Evolutionary conservation across 2,329 filamentous ascomycete species (phyloP), one percentile per base, ranked within the genome.

Genomic region (Aspergillus hiratsukae): DNA sequence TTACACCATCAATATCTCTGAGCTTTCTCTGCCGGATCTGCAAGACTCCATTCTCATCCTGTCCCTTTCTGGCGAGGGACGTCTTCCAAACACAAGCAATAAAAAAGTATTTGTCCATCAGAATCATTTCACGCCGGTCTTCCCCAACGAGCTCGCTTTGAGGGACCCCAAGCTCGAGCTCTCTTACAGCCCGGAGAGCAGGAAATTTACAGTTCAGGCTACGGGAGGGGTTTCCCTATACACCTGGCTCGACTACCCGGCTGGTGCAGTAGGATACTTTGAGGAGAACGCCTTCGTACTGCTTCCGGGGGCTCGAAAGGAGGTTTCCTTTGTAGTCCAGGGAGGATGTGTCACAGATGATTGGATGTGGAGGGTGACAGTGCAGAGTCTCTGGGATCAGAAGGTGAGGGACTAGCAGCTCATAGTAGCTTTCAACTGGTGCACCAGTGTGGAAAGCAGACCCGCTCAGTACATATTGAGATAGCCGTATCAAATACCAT

Each of bases 241-340:
- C 71, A 82, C 81, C 1, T 84, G 81, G 81, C 65, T 84, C 2
- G 80, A 81, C 53, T 78, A 82, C 55, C 80, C 81, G 0, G 68
- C 74, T 1, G 78, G 76, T 0, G 71, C 75, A 1, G 75, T 83
- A 9, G 72, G 81, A 0, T 75, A 76, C 35, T 85, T 84, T 57
- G 77, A 82, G 6, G 71, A 76, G 1, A 84, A 85, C 64, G 76
- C 75, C 0, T 84, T 85, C 58, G 76, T 79, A 65, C 63, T 85
- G 35, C 60, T 71, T 45, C 72, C 73, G 23, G 80, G 78, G 0
- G 71, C 80, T 65, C 72, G 69, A 49, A 78, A 73, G 61, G 69
- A 74, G 51, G 63, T 84, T 5, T 68, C 68, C 0, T 83, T 80
- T 58, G 75, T 64, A 14, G 69, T 81, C 1, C 74, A 80, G 58